A percentile compares a stretch with the other conserved stretches of the same genome.
Conservation (phyloP, 2,329 filamentous ascomycete genomes). For the Helotiales sp. region DNA sequence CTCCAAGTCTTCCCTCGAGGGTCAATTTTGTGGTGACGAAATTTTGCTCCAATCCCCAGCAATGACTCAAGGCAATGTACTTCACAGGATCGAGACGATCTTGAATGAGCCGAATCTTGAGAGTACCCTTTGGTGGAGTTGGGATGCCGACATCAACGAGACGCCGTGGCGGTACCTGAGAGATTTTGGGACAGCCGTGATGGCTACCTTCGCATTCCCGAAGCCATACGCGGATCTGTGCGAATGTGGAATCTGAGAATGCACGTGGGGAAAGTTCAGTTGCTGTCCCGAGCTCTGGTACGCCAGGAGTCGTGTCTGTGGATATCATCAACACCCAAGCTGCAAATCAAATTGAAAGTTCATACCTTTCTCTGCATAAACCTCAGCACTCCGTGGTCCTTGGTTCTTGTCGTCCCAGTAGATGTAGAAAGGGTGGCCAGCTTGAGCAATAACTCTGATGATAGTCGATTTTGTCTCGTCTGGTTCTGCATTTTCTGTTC, state of each 20-base stretch:
- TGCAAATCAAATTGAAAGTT: not conserved
- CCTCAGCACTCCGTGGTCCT: not conserved
- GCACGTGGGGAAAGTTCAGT: not conserved
- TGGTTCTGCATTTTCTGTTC: too few species aligned
- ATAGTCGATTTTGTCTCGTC: too few species aligned
- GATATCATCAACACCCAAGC: not conserved
- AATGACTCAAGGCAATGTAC: conserved; percentile 2
- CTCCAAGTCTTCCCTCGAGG: not conserved
- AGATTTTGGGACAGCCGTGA: not conserved
- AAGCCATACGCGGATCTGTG: not conserved
- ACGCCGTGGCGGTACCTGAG: not conserved
- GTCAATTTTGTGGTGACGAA: not conserved
- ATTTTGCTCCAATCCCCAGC: not conserved
- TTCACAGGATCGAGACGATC: not conserved
- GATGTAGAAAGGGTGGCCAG: not conserved
- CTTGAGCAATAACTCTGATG: not conserved
- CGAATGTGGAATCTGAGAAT: not conserved
- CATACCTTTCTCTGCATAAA: not conserved
- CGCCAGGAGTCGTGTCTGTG: not conserved
- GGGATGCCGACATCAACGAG: not conserved
- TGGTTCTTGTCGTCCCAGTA: not conserved
- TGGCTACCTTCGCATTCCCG: not conserved
- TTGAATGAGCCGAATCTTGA: not conserved
- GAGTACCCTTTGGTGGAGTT: not conserved
- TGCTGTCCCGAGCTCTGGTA: not conserved